Base-by-base conservation (phyloP, 495 filamentous ascomycete species). In the Neurospora tetrasperma region DNA sequence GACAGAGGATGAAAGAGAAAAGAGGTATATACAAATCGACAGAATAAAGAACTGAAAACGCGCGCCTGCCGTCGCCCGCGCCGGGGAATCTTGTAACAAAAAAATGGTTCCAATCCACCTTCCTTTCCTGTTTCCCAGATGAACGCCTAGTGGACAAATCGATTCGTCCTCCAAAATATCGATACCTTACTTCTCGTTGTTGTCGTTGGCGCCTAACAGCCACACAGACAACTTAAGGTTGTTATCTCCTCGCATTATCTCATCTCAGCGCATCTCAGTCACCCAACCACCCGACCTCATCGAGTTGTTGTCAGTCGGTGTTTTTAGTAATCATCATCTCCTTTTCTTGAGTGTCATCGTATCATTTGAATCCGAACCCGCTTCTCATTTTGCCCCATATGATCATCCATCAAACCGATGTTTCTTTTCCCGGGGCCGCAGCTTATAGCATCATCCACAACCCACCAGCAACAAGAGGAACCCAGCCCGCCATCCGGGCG, bases 401-500 rank as follows among this genome's bases (percentile, higher is more conserved):
- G 11, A 59, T 14, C 20, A 59, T 54, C 48, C 48, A 27, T 48
- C 44, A 11, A 20, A n/a, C n/a, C 44, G 44, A 48, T 48, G n/a
- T 48, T n/a, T 44, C 42, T n/a, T 44, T 48, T 48, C n/a, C 40
- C 40, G 40, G 10, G 3, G 40, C 1, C 1, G 39, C 46, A 54
- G 27, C 12, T 66, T 71, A 83, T 71, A 81, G 73, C 59, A 82
- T 59, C 46, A 82, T 75, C 78, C 77, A 82, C 43, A 84, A 38
- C 39, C 79, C 81, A 3, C 79, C 81, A 3, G 81, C 31, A 7
- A 79, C 72, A 16, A 83, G 42, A 4, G 84, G 81, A 18, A 83
- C 39, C 72, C 82, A 86, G 38, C 79, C 82, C n/a, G 81, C 54
- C 54, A 66, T 35, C 14, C 12, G 31, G 54, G 73, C 76, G 78